Percentiles rank a stretch among this genome's conserved stretches.
Conservation (phyloP, 2,329 filamentous ascomycete species). For the Tolypocladium album region DNA sequence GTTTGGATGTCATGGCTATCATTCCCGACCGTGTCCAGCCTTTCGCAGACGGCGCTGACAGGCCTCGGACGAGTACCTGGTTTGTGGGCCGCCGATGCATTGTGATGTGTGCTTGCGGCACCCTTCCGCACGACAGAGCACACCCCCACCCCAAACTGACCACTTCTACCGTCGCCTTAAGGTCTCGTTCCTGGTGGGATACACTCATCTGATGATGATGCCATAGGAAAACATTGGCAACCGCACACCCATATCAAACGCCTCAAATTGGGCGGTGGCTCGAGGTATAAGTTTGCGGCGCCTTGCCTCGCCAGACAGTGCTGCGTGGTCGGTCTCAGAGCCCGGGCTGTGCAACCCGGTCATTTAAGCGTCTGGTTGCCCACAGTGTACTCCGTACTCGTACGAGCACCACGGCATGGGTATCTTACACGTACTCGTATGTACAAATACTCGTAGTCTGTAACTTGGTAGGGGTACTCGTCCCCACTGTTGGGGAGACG, state of each 20-base stretch:
- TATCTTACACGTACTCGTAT: no score
- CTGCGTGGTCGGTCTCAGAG: neutral
- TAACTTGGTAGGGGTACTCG: no score
- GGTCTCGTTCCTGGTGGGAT: neutral
- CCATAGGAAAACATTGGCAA: neutral
- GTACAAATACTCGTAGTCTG: no score
- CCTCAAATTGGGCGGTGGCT: neutral
- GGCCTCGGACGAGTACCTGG: neutral
- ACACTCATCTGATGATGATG: no score
- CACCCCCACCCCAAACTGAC: neutral
- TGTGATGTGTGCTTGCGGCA: neutral
- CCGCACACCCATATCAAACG: neutral
- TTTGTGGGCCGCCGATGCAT: neutral
- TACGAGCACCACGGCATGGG: no score
- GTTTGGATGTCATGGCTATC: neutral
- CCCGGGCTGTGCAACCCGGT: neutral
- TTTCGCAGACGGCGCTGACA: neutral
- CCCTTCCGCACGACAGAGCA: neutral
- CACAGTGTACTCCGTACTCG: neutral
- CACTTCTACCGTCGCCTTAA: neutral
- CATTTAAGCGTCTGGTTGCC: neutral
- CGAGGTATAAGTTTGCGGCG: neutral
- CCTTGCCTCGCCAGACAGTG: neutral
- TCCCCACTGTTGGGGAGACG: no score
- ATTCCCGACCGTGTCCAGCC: neutral